phyloP scores from a whole-genome alignment of 164 flowering plant genomes.

The Tetracentron sinense region DNA sequence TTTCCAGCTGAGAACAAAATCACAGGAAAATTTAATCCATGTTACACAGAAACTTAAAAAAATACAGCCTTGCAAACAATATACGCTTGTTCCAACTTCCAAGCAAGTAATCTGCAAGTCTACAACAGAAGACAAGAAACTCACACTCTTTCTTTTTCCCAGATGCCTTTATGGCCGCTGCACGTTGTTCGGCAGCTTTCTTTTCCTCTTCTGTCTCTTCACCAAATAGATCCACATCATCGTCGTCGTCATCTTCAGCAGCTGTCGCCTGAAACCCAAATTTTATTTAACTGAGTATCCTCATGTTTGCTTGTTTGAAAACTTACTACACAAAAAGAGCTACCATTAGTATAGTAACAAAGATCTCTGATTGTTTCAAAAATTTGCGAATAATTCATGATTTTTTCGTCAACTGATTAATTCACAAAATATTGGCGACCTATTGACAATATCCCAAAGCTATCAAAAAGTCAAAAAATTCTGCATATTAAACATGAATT shows the following conservation, averaged over 20 bases:
- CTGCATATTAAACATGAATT: too few relatives aligned
- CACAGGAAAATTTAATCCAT: background rate
- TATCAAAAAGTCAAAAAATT: too few relatives aligned
- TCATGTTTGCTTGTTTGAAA: background rate
- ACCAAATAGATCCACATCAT: constrained; percentile 90
- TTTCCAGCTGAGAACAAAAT: constrained; percentile 62
- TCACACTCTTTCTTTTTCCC: constrained; percentile 87
- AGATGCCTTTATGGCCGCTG: constrained; percentile 78
- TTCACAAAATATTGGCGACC: too few relatives aligned
- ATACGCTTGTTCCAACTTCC: too few relatives aligned
- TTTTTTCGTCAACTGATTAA: too few relatives aligned
- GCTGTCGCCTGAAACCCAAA: constrained; percentile 44
- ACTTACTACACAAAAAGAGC: background rate
- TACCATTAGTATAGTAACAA: background rate
- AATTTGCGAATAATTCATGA: too few relatives aligned
- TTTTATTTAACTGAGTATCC: too few relatives aligned
- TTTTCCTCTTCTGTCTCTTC: constrained; percentile 98
- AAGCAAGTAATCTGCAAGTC: background rate
- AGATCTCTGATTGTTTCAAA: too few relatives aligned
- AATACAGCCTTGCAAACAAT: background rate
- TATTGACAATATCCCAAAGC: too few relatives aligned
- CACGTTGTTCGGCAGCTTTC: constrained; percentile 90
- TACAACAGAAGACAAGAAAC: constrained; percentile 19
- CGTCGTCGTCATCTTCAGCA: constrained; percentile 72
- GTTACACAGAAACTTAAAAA: background rate